Conservation (phyloP, 2,329 filamentous ascomycete genomes). For the Cadophora gregata region DNA sequence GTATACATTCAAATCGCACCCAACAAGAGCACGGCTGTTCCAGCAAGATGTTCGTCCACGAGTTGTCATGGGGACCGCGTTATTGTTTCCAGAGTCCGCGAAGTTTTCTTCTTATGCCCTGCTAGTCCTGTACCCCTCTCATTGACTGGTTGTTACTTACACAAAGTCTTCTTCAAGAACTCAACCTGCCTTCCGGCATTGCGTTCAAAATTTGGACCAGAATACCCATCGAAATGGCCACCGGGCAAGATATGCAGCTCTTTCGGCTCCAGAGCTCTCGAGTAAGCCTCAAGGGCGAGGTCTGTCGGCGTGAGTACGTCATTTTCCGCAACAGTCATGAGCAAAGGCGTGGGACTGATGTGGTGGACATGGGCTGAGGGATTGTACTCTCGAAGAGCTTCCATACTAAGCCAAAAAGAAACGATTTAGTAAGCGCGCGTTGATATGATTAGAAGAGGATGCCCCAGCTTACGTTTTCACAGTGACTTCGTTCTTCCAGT, state of each 20-base stretch:
- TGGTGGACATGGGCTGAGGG: slow-evolving; percentile 44
- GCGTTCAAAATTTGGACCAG: slow-evolving; percentile 41
- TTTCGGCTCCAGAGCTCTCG: slow-evolving; percentile 49
- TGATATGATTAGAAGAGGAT: too few species aligned
- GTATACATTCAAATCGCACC: background rate
- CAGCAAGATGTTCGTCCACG: too few species aligned
- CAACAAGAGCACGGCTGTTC: too few species aligned
- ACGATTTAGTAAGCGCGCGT: background rate
- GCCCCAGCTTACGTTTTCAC: slow-evolving; percentile 40
- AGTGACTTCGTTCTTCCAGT: slow-evolving; percentile 50
- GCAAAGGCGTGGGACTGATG: slow-evolving; percentile 48
- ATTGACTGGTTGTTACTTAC: slow-evolving; percentile 12
- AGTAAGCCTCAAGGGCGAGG: slow-evolving; percentile 46
- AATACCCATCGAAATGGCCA: slow-evolving; percentile 50
- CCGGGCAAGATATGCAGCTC: slow-evolving; percentile 46
- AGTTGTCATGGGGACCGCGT: too few species aligned
- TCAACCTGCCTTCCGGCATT: slow-evolving; percentile 48
- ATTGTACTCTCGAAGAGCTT: slow-evolving; percentile 40
- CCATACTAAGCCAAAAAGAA: slow-evolving; percentile 34
- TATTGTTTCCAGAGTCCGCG: too few species aligned
- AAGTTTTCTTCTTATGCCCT: too few species aligned
- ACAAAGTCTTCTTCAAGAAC: slow-evolving; percentile 35
- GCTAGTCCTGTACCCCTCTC: too few species aligned
- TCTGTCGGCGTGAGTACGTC: slow-evolving; percentile 46
- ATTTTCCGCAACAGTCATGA: slow-evolving; percentile 46